Evolutionary conservation across 306 rosid genomes (phyloP).

Genomic region (Trichosanthes truncata): DNA sequence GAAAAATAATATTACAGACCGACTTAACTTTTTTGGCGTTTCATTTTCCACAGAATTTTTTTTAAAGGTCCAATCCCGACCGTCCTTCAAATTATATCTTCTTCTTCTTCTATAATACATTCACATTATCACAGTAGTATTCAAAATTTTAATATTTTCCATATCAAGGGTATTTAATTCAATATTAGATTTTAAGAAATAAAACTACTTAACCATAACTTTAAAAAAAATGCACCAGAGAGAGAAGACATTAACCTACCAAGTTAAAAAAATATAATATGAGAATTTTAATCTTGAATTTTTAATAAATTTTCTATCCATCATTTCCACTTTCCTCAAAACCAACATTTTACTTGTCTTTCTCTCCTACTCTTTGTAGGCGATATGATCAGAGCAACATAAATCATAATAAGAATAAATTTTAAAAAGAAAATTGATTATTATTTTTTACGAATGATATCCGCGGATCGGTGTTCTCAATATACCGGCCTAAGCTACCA

Average conservation of each 20-base stretch:
- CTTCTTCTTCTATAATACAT: neutral
- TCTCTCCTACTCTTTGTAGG: neutral
- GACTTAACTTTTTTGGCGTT: neutral
- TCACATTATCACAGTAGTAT: neutral
- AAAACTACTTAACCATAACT: neutral
- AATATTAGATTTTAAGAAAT: neutral
- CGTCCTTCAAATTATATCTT: neutral
- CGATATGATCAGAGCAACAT: neutral
- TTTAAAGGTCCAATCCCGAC: neutral
- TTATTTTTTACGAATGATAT: neutral
- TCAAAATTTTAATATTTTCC: neutral
- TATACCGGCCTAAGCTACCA: neutral
- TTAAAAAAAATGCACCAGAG: neutral
- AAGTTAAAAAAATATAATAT: neutral
- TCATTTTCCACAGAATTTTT: neutral
- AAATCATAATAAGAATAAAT: neutral
- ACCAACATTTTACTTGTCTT: neutral
- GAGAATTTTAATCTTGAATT: too few relatives aligned
- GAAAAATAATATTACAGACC: neutral
- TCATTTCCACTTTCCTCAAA: too few relatives aligned
- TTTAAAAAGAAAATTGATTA: neutral
- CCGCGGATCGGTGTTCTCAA: neutral
- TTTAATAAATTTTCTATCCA: too few relatives aligned
- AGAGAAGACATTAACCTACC: neutral
- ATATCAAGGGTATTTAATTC: neutral